Percentiles rank a stretch among this genome's conserved stretches.
Evolutionary conservation across 1,139 yeast genomes (phyloP).

Genomic region (Debaryomyces psychrophilus): DNA sequence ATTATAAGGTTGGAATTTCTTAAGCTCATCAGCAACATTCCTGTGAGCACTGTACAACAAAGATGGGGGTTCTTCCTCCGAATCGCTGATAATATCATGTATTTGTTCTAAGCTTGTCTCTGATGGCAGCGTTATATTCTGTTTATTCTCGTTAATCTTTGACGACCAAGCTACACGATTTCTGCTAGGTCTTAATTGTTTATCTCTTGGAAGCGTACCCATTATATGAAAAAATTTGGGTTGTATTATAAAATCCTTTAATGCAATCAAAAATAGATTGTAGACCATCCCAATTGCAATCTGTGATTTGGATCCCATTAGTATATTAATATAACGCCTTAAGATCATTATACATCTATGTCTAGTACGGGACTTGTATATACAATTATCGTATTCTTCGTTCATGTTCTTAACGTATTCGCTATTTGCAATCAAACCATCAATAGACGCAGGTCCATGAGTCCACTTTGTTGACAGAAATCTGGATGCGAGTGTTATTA

Average conservation of each 20-base stretch:
- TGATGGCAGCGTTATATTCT: background rate
- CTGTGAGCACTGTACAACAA: conserved; percentile 12
- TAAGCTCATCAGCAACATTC: conserved; percentile 25
- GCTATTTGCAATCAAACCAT: conserved; percentile 22
- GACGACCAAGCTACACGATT: background rate
- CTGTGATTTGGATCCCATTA: background rate
- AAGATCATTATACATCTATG: conserved; percentile 23
- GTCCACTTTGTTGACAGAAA: conserved; percentile 32
- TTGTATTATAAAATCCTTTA: conserved; percentile 6
- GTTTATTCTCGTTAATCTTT: background rate
- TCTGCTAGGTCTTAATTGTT: background rate
- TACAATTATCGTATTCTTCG: conserved; percentile 23
- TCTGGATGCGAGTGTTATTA: conserved; percentile 37
- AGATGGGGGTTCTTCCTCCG: conserved; percentile 26
- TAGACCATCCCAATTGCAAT: background rate
- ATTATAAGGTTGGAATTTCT: conserved; percentile 18
- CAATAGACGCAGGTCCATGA: conserved; percentile 18
- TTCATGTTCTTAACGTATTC: conserved; percentile 21
- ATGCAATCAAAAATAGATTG: background rate
- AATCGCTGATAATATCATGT: conserved; percentile 29
- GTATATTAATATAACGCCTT: background rate
- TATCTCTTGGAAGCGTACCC: background rate
- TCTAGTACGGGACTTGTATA: conserved; percentile 26
- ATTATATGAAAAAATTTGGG: conserved; percentile 1
- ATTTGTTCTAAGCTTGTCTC: background rate